Evolutionary conservation across 768 basidiomycete genomes (phyloP).

Genomic region (Phanerodontia chrysosporium): DNA sequence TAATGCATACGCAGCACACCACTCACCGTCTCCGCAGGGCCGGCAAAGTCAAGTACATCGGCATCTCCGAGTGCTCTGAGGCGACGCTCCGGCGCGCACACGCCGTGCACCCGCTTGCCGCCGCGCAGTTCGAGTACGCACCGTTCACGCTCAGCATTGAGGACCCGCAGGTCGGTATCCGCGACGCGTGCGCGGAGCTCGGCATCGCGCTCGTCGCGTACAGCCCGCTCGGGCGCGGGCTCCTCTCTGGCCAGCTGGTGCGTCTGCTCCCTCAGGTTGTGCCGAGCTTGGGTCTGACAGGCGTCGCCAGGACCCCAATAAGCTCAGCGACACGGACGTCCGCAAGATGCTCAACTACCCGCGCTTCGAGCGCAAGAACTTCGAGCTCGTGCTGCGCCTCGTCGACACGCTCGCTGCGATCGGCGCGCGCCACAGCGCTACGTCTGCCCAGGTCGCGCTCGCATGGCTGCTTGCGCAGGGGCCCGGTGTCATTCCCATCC

Average conservation of each 20-base stretch:
- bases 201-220: slow-evolving; percentile 42
- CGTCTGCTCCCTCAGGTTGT: neutral
- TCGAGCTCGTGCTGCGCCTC: slow-evolving; percentile 28
- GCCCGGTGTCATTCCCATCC: slow-evolving; percentile 21
- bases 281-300: slow-evolving; percentile 20
- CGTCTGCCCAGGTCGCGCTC: slow-evolving; percentile 28
- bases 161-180: slow-evolving; percentile 25
- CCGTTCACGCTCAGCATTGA: slow-evolving; percentile 40
- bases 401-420: slow-evolving; percentile 6
- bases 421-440: slow-evolving; percentile 13
- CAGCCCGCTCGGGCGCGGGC: slow-evolving; percentile 26
- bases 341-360: slow-evolving; percentile 13
- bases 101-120: slow-evolving; percentile 39
- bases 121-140: slow-evolving; percentile 40
- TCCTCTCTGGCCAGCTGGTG: slow-evolving; percentile 24
- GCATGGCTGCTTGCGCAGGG: slow-evolving; percentile 24
- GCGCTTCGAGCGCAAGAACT: slow-evolving; percentile 19
- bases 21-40: slow-evolving; percentile 14
- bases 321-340: slow-evolving; percentile 24
- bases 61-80: slow-evolving; percentile 26
- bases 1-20: neutral
- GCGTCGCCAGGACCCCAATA: slow-evolving; percentile 29
- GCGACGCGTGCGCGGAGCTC: slow-evolving; percentile 33
- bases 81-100: slow-evolving; percentile 24
- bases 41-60: slow-evolving; percentile 22